Percentiles rank a stretch among this genome's conserved stretches.
These are phyloP conservation scores for Phytopythium aichiense DNA, from an alignment of 352 stramenopile genomes.

Conservation along the genomic window DNA sequence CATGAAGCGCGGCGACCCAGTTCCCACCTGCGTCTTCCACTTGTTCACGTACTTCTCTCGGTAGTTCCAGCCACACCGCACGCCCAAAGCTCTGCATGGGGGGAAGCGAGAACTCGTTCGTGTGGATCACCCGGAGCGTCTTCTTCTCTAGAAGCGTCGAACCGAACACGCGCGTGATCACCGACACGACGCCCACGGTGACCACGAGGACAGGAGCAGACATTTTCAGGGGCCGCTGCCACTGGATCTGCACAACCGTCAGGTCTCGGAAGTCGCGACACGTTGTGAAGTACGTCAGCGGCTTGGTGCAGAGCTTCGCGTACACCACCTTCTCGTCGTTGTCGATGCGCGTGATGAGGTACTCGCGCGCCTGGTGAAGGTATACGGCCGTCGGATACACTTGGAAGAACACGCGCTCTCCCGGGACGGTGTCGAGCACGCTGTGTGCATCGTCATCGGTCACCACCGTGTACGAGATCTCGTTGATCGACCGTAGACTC, in stretches of 20 bases:
- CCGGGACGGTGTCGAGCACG: conserved; percentile 86
- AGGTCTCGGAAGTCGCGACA: conserved; percentile 87
- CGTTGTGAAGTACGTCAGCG: conserved; percentile 86
- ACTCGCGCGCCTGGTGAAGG: conserved; percentile 89
- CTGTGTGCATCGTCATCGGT: conserved; percentile 39
- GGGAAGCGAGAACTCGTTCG: conserved; percentile 93
- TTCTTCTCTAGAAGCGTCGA: conserved; percentile 83
- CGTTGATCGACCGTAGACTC: conserved; percentile 66
- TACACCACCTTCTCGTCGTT: conserved; percentile 59
- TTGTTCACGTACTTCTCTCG: conserved; percentile 30
- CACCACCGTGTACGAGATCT: conserved; percentile 59
- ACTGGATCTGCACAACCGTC: conserved; percentile 74
- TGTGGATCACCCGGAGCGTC: conserved; percentile 68
- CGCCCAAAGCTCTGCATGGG: conserved; percentile 94
- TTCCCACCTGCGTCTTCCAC: conserved; percentile 30
- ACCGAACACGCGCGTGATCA: conserved; percentile 80
- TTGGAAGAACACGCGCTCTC: conserved; percentile 88
- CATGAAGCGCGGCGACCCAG: conserved; percentile 63
- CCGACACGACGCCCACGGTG: conserved; percentile 63
- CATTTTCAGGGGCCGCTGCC: neutral
- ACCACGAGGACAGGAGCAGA: conserved; percentile 29
- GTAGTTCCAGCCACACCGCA: conserved; percentile 94
- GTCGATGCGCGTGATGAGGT: conserved; percentile 88
- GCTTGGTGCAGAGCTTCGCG: conserved; percentile 46
- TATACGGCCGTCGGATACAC: conserved; percentile 91